Evolutionary conservation across 345 rosid species (phyloP).

Genomic region (Rhizophora mangle): DNA sequence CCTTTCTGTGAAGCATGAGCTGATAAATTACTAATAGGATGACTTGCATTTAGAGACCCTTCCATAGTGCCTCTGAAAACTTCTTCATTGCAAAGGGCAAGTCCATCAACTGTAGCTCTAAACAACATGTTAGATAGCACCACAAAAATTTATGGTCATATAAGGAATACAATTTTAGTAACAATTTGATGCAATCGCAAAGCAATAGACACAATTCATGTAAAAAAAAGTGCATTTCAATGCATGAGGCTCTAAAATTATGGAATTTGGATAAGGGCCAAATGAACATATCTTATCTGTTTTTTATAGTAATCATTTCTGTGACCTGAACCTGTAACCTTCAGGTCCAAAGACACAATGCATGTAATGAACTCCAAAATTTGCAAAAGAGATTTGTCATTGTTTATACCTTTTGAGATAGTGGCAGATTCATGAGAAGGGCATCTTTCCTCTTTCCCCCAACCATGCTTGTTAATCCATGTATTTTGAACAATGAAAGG

Average conservation of each 20-base stretch:
- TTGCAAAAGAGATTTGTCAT: too few relatives aligned
- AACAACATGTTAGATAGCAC: constrained; percentile 20
- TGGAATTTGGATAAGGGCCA: too few relatives aligned
- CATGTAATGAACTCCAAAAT: too few relatives aligned
- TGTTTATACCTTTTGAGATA: constrained; percentile 48
- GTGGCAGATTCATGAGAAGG: constrained; percentile 49
- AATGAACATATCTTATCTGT: too few relatives aligned
- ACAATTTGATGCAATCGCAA: too few relatives aligned
- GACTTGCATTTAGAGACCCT: constrained; percentile 41
- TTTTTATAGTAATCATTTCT: too few relatives aligned
- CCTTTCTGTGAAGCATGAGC: constrained; percentile 37
- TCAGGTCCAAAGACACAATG: too few relatives aligned
- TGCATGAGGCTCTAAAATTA: too few relatives aligned
- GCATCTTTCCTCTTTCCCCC: constrained; percentile 74
- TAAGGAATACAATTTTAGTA: too few relatives aligned
- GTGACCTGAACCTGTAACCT: too few relatives aligned
- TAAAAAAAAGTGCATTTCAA: too few relatives aligned
- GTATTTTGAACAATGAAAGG: constrained; percentile 54
- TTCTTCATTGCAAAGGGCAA: constrained; percentile 72
- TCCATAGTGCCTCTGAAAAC: constrained; percentile 42
- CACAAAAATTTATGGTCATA: constrained; percentile 4
- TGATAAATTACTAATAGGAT: constrained; percentile 23
- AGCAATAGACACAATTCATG: too few relatives aligned
- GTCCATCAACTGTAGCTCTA: constrained; percentile 63
- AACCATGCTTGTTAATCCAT: constrained; percentile 42